Evolutionary conservation across 306 rosid genomes (phyloP).

Genomic region (Cicer pinnatifidum): DNA sequence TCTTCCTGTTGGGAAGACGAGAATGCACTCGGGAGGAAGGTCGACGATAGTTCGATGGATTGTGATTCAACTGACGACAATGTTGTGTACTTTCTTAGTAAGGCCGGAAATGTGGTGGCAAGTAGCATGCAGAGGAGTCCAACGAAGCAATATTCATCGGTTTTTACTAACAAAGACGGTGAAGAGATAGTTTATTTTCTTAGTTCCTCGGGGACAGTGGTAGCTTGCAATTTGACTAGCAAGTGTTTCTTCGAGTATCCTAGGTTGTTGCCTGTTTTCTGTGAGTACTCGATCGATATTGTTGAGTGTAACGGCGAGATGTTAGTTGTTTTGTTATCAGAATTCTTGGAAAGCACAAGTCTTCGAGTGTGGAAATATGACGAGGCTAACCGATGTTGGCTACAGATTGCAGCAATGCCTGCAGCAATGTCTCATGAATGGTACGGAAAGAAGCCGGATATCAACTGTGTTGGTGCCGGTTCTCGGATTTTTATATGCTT

Average conservation of each 20-base stretch:
- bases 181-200: constrained; percentile 73
- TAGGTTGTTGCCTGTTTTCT: constrained; percentile 73
- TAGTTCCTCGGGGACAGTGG: constrained; percentile 73
- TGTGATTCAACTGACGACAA: constrained; percentile 64
- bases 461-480: constrained; percentile 88
- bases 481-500: constrained; percentile 71
- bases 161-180: constrained; percentile 59
- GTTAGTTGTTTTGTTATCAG: constrained; percentile 81
- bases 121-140: constrained; percentile 95
- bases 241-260: constrained; percentile 76
- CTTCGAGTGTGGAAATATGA: constrained; percentile 79
- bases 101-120: constrained; percentile 85
- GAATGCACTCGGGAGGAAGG: constrained; percentile 51
- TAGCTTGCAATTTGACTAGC: constrained; percentile 70
- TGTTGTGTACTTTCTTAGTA: constrained; percentile 85
- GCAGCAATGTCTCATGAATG: constrained; percentile 87
- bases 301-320: constrained; percentile 79
- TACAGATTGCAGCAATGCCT: constrained; percentile 83
- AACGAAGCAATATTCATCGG: constrained; percentile 86
- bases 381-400: constrained; percentile 67
- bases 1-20: constrained; percentile 74
- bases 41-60: constrained; percentile 49
- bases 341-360: constrained; percentile 79
- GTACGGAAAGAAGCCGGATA: constrained; percentile 88
- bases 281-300: constrained; percentile 85